Evolutionary conservation across 495 filamentous ascomycete species (phyloP).

Genomic region (Podospora tetraspora): DNA sequence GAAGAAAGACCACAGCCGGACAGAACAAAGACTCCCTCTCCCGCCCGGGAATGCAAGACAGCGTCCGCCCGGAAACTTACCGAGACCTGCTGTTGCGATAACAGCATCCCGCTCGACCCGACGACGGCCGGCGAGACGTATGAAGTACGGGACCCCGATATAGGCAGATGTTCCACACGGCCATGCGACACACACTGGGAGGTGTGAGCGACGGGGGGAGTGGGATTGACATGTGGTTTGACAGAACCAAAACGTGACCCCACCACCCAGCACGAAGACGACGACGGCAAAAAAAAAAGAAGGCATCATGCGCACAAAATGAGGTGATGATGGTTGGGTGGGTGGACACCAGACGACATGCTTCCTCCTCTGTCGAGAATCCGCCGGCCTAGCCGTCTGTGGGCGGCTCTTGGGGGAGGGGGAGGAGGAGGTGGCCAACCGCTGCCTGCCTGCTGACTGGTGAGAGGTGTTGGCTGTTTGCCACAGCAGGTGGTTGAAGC

Average conservation of each 20-base stretch:
- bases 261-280: slow-evolving; percentile 9
- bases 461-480: slow-evolving; percentile 1
- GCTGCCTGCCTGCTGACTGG: slow-evolving; percentile 4
- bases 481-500: slow-evolving; percentile 1
- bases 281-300: slow-evolving; percentile 3
- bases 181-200: slow-evolving; percentile 7
- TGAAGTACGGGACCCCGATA: slow-evolving; percentile 17
- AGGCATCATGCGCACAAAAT: slow-evolving; percentile 23
- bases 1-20: background rate
- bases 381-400: background rate
- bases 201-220: background rate
- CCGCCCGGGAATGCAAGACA: slow-evolving; percentile 1
- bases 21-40: background rate
- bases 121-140: slow-evolving; percentile 10
- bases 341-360: slow-evolving; percentile 10
- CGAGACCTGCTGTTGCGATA: slow-evolving; percentile 1
- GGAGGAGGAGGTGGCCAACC: slow-evolving; percentile 7
- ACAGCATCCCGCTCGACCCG: slow-evolving; percentile 14
- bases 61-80: background rate
- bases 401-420: slow-evolving; percentile 1
- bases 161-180: slow-evolving; percentile 18
- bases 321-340: slow-evolving; percentile 19
- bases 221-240: background rate
- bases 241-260: slow-evolving; percentile 13
- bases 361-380: background rate